Evolutionary conservation across 129 eudicot species (phyloP), one percentile per base, ranked within the genome.

Genomic region (Apium graveolens): DNA sequence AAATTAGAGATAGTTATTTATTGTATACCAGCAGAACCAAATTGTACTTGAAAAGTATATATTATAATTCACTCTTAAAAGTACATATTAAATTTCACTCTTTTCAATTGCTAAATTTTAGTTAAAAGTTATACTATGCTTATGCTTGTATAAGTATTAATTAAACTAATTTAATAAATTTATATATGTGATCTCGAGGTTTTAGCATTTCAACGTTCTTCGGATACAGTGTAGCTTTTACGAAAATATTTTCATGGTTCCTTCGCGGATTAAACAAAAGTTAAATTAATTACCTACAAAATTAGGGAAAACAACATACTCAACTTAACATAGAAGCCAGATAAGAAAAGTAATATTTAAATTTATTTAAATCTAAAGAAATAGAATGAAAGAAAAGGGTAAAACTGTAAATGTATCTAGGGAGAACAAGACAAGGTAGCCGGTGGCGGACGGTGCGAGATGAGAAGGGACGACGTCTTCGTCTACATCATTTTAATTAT

Each of bases 381-480:
- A 46, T n/a, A 46, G 21, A 46, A 45, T 45, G 5, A 45, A 16
- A 49, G 13, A 2, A 24, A 55, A 55, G 65, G 63, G 29, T 26
- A 0, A 18, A 55, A 55, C 0, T 7, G 31, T 55, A 55, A 55
- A 55, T 60, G 12, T 3, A 60, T 10, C n/a, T 0, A 49, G 57
- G 14, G 5, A n/a, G 31, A 29, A 32, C 21, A 71, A 37, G 43
- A 45, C 39, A 42, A 72, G 53, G 45, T 63, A 73, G 42, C 78
- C 63, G 82, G 43, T 57, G 41, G 76, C 49, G 17, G 73, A 35
- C 73, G 73, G 73, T 68, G 73, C 73, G 3, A 29, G 73, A 68
- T 68, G 41, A 32, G 73, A 68, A 68, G 68, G 10, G 32, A 11
- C 68, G 34, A n/a, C 68, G 32, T 60, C 0, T n/a, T 60, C 68